Conservation (phyloP, 495 filamentous ascomycete species). For the Aspergillus wentii region DNA sequence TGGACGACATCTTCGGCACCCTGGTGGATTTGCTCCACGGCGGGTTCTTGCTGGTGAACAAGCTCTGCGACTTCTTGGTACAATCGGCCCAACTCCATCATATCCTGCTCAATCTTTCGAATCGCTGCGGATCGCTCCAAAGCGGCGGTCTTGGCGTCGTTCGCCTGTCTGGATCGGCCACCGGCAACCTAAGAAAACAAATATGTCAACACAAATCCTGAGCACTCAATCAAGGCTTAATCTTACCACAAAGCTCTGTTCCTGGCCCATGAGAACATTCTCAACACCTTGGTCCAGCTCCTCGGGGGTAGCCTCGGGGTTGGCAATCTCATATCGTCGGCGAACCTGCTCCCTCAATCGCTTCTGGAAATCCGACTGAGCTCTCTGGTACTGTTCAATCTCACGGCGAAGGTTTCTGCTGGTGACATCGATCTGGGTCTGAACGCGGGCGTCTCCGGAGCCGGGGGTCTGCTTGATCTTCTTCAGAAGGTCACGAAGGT, state of each 20-base stretch:
- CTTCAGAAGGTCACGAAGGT: constrained; percentile 68
- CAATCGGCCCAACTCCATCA: constrained; percentile 77
- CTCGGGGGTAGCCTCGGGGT: constrained; percentile 74
- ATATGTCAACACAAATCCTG: constrained; percentile 12
- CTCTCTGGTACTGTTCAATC: constrained; percentile 72
- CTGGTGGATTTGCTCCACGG: constrained; percentile 72
- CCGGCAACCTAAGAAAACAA: constrained; percentile 44
- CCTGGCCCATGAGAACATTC: constrained; percentile 58
- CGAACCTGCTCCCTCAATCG: constrained; percentile 76
- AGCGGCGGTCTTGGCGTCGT: constrained; percentile 69
- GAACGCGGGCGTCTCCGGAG: constrained; percentile 61
- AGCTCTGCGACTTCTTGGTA: constrained; percentile 82
- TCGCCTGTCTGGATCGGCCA: constrained; percentile 74
- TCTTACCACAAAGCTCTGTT: constrained; percentile 67
- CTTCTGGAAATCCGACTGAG: constrained; percentile 72
- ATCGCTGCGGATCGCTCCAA: constrained; percentile 82
- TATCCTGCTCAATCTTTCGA: constrained; percentile 82
- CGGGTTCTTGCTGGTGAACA: constrained; percentile 75
- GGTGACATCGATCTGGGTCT: constrained; percentile 70
- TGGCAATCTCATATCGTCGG: constrained; percentile 84
- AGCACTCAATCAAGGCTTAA: constrained; percentile 3
- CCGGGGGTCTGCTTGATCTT: constrained; percentile 75
- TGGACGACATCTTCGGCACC: constrained; percentile 73
- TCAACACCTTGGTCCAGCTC: constrained; percentile 75
- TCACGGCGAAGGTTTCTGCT: constrained; percentile 73